Evolutionary conservation across 148 eudicot genomes (phyloP).

Genomic region (Cornus kousa): DNA sequence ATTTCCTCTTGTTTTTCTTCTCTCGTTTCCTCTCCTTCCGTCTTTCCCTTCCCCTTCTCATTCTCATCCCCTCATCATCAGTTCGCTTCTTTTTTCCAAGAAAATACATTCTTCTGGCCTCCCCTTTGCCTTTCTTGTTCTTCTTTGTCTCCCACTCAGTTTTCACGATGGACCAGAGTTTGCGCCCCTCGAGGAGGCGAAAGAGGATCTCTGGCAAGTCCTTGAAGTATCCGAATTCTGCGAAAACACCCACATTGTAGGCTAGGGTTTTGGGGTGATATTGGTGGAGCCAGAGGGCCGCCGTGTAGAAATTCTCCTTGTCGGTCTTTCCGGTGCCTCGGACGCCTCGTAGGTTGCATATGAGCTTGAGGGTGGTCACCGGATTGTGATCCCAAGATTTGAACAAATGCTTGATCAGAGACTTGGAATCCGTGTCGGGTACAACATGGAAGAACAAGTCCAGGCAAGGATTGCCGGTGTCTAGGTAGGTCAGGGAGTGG

Average conservation of each 20-base stretch:
- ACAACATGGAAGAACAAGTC: conserved; percentile 21
- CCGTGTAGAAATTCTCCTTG: conserved; percentile 16
- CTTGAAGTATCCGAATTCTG: conserved; percentile 20
- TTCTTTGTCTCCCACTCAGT: no score
- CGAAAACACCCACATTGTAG: neutral
- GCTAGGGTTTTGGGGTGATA: conserved; percentile 27
- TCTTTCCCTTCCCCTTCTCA: neutral
- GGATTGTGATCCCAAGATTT: conserved; percentile 14
- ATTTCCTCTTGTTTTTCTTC: no score
- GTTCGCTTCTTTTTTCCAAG: neutral
- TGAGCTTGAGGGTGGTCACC: conserved; percentile 15
- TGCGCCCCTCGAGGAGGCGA: conserved; percentile 13
- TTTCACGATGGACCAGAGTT: neutral
- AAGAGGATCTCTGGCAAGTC: conserved; percentile 19
- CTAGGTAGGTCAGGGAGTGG: conserved; percentile 4
- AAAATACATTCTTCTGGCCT: no score
- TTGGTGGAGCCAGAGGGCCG: conserved; percentile 21
- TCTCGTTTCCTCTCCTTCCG: neutral
- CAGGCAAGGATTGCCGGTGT: conserved; percentile 16
- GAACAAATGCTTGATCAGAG: neutral
- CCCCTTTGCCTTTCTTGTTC: no score
- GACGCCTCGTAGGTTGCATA: conserved; percentile 20
- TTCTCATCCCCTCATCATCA: no score
- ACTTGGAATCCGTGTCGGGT: conserved; percentile 8
- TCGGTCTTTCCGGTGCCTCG: conserved; percentile 25